phyloP scores from a whole-genome alignment of 2,329 filamentous ascomycete genomes.

The Alternaria arbusti region DNA sequence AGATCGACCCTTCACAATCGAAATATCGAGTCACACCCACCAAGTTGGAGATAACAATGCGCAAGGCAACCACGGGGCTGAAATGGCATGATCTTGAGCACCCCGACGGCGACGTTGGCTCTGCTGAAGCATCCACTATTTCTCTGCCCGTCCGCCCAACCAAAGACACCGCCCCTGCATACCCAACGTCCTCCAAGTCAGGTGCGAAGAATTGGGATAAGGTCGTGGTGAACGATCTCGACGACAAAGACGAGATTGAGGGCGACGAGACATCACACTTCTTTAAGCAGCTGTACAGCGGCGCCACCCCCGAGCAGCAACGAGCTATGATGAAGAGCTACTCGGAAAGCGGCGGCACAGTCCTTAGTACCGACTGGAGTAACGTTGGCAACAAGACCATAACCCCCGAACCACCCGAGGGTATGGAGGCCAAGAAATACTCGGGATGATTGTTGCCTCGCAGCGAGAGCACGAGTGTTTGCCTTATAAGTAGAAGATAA shows the following conservation, averaged over 20 bases:
- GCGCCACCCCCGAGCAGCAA: conserved; percentile 77
- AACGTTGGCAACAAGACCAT: conserved; percentile 78
- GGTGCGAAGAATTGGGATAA: conserved; percentile 95
- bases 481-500: not conserved
- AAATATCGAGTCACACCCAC: conserved; percentile 72
- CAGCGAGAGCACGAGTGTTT: not conserved
- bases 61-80: conserved; percentile 67
- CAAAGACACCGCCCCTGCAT: conserved; percentile 59
- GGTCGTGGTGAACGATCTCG: conserved; percentile 61
- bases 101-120: conserved; percentile 22
- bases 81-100: conserved; percentile 72
- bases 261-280: conserved; percentile 76
- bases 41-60: conserved; percentile 79
- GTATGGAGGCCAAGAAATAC: conserved; percentile 76
- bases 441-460: conserved; percentile 3
- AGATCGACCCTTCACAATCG: conserved; percentile 67
- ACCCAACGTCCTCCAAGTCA: conserved; percentile 83
- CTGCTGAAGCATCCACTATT: conserved; percentile 16
- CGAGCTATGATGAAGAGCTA: conserved; percentile 99
- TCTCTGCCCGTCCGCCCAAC: conserved; percentile 25
- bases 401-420: conserved; percentile 75
- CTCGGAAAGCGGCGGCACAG: conserved; percentile 89
- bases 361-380: conserved; percentile 88
- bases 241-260: conserved; percentile 61
- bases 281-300: conserved; percentile 88